Evolutionary conservation across 169 alveolate genomes (phyloP), one percentile per base, ranked within the genome.

Genomic region (Cryptosporidium ryanae): DNA sequence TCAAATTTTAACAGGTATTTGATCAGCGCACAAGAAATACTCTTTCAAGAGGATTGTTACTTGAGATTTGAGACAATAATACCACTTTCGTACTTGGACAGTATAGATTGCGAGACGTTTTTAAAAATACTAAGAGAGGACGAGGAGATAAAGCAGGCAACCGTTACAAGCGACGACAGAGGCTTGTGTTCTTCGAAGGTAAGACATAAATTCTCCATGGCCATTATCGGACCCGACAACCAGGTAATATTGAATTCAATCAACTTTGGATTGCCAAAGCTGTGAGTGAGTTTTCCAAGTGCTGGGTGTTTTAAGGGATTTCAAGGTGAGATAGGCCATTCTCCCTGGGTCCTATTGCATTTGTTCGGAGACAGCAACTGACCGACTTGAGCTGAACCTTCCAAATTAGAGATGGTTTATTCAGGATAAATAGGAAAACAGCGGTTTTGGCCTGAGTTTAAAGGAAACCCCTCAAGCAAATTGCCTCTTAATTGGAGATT

Each of bases 191-290:
- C 46, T 38, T 38, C 46, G 8, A 38, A 38, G 8, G 46, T 38
- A 38, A 38, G 46, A 38, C 46, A 38, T 38, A 10, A 38, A 38
- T 38, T 38, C 46, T 38, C 46, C 46, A 38, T 38, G 8, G 46
- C 83, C 2, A 68, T 68, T 32, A 32, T 68, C 8, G 59, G 67
- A 17, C 3, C 15, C 6, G 83, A 68, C 5, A 49, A 68, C 15
- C 55, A 68, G 4, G 55, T 68, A 5, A 29, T 68, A 17, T 64
- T 68, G 18, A 64, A 68, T 12, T 68, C 83, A 50, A 52, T 68
- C n/a, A 38, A 54, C 8, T 52, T 68, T 29, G 55, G 55, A n/a
- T 34, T 49, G 15, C 25, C 48, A 66, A 66, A 66, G 21, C 46
- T 4, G 46, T 38, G 46, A 38, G 8, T 38, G 8, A 38, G 8